A percentile compares a stretch with the other conserved stretches of the same genome.
Conservation (phyloP, 2,329 filamentous ascomycete genomes). For the Cadophora luteo-olivacea region DNA sequence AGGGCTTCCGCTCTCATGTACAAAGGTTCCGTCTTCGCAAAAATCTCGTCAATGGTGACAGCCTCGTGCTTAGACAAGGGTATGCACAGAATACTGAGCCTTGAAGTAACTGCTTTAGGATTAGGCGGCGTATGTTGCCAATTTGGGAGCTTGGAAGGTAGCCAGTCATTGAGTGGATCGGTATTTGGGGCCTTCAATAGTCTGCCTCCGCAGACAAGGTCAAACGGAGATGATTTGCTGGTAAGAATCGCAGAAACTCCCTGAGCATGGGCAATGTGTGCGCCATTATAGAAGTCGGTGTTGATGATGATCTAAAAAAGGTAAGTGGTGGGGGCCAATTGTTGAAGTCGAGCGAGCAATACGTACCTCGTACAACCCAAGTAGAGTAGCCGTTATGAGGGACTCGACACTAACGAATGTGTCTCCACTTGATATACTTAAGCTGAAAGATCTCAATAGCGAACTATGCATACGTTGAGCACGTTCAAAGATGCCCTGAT, state of each 20-base stretch:
- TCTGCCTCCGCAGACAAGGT: constrained; percentile 5
- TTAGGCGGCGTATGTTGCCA: constrained; percentile 10
- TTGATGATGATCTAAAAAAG: not conserved
- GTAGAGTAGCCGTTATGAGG: constrained; percentile 11
- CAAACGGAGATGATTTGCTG: constrained; percentile 3
- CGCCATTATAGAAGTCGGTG: not conserved
- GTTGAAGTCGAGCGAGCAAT: not conserved
- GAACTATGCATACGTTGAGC: not conserved
- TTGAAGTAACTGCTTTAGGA: not conserved
- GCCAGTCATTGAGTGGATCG: not conserved
- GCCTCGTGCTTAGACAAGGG: constrained; percentile 1
- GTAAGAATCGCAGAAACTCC: constrained; percentile 8
- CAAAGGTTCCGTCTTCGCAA: constrained; percentile 8
- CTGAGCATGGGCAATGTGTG: constrained; percentile 15
- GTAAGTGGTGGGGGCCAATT: not conserved
- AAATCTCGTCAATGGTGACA: constrained; percentile 5
- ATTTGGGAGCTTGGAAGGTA: constrained; percentile 5
- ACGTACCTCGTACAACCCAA: constrained; percentile 7
- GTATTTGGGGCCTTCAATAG: not conserved
- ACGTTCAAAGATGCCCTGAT: not conserved
- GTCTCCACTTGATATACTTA: constrained; percentile 8
- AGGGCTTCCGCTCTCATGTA: not conserved
- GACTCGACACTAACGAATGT: constrained; percentile 15
- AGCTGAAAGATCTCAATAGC: constrained; percentile 4
- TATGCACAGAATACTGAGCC: constrained; percentile 5